phyloP scores from a whole-genome alignment of 164 flowering plant species.

The Vitis labrusca region DNA sequence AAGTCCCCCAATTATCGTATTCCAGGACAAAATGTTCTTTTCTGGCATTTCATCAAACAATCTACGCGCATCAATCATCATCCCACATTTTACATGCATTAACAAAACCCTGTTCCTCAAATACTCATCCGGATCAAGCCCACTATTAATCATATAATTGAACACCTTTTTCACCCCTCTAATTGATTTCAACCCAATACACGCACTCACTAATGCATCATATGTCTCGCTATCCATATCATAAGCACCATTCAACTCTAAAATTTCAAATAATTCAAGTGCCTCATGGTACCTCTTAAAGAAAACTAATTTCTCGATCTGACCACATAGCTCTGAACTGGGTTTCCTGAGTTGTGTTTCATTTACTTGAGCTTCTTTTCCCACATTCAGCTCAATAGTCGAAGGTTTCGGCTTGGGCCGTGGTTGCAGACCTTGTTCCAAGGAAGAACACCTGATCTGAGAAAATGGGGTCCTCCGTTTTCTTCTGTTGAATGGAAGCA shows the following conservation, averaged over 20 bases:
- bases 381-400: not conserved
- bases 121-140: conserved; percentile 47
- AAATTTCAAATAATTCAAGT: conserved; percentile 54
- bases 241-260: conserved; percentile 32
- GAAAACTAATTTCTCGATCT: conserved; percentile 55
- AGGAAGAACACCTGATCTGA: conserved; percentile 35
- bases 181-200: conserved; percentile 49
- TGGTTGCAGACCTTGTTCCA: conserved; percentile 44
- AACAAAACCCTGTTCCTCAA: conserved; percentile 51
- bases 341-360: conserved; percentile 13
- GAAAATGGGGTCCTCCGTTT: conserved; percentile 21
- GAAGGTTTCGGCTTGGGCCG: conserved; percentile 41
- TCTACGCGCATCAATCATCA: conserved; percentile 49
- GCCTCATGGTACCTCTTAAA: conserved; percentile 44
- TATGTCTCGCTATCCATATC: conserved; percentile 35
- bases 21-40: conserved; percentile 51
- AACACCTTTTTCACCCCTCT: conserved; percentile 46
- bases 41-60: conserved; percentile 67
- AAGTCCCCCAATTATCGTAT: conserved; percentile 46
- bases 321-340: conserved; percentile 33
- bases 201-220: conserved; percentile 54
- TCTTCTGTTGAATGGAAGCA: conserved; percentile 19
- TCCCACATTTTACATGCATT: conserved; percentile 65
- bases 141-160: conserved; percentile 34
- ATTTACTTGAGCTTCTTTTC: conserved; percentile 6